phyloP scores from a whole-genome alignment of 805 yeast species.

The Crinitomyces ghanaensis region DNA sequence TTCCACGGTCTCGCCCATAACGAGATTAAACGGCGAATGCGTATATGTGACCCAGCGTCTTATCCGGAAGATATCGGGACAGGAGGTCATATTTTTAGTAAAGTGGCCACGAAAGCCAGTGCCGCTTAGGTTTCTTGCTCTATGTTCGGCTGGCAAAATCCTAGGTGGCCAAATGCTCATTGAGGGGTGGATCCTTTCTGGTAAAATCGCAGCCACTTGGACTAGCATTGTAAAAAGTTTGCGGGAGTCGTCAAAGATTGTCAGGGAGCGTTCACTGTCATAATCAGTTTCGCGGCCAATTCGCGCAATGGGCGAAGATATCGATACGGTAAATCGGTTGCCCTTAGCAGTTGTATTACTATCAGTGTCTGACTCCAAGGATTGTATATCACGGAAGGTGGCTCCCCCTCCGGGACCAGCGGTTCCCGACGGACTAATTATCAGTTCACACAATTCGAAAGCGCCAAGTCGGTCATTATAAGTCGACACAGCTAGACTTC shows the following conservation, averaged over 20 bases:
- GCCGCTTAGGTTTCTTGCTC: constrained; percentile 15
- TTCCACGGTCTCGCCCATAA: constrained; percentile 16
- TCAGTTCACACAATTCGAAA: constrained; percentile 14
- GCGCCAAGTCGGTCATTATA: constrained; percentile 14
- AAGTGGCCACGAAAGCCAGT: constrained; percentile 15
- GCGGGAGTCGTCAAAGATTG: constrained; percentile 8
- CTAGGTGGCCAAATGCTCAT: constrained; percentile 15
- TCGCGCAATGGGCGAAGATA: too few relatives aligned
- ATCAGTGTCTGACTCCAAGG: too few relatives aligned
- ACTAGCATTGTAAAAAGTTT: constrained; percentile 10
- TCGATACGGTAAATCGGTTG: too few relatives aligned
- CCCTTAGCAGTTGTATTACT: too few relatives aligned
- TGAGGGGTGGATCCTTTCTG: constrained; percentile 15
- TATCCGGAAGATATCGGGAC: constrained; percentile 14
- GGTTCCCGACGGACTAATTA: too few relatives aligned
- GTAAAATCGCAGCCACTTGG: constrained; percentile 13
- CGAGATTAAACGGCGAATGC: neutral
- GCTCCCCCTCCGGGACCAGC: too few relatives aligned
- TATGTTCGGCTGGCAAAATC: constrained; percentile 16
- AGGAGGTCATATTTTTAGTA: neutral
- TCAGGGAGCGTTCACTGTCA: constrained; percentile 6
- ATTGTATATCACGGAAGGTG: too few relatives aligned
- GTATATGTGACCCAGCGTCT: constrained; percentile 10
- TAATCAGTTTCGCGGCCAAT: constrained; percentile 6
- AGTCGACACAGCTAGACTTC: constrained; percentile 15